Evolutionary conservation across 129 eudicot genomes (phyloP), one percentile per base, ranked within the genome.

Genomic region (Pulicaria dysenterica): DNA sequence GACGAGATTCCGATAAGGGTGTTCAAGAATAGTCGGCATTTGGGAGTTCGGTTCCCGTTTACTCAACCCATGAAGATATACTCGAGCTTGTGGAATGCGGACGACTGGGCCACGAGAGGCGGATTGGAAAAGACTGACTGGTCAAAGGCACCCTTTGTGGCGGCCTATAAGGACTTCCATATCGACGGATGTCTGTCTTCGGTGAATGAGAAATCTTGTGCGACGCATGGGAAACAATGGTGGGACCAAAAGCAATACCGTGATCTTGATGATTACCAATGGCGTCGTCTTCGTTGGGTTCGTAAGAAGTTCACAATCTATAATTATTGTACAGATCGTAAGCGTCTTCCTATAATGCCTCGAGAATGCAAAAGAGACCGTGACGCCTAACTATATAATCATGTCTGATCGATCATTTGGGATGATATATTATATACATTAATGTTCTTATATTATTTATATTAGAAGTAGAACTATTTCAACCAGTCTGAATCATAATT

Each of bases 31-130:
- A 74, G 79, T 83, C 83, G 83, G 57, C 82, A 78, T 53, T 72
- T 87, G 69, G 92, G 89, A 34, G 85, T 86, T 1, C 58, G 64
- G 19, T 86, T 80, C 77, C 91, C 91, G 3, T 83, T 83, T 24
- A 69, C 77, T 73, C 88, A 83, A 61, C 85, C 91, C 5, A 86
- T 86, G 91, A 83, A 86, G 77, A 31, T 86, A 73, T 83, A 83
- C 78, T 83, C 87, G 15, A 86, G 91, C 64, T 68, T 86, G 37
- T 86, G 91, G 91, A 86, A 86, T 36, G 91, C 88, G 0, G 88
- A 86, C 49, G 85, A 85, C 16, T 85, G 90, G 90, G 90, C 86
- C 38, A 85, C 87, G 46, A 61, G 91, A 71, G 91, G 91, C 8
- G 91, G 91, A 8, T 67, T 86, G 54, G 91, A 86, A 79, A 86